Base-by-base conservation (phyloP, 768 basidiomycete species). In the Russula emetica region DNA sequence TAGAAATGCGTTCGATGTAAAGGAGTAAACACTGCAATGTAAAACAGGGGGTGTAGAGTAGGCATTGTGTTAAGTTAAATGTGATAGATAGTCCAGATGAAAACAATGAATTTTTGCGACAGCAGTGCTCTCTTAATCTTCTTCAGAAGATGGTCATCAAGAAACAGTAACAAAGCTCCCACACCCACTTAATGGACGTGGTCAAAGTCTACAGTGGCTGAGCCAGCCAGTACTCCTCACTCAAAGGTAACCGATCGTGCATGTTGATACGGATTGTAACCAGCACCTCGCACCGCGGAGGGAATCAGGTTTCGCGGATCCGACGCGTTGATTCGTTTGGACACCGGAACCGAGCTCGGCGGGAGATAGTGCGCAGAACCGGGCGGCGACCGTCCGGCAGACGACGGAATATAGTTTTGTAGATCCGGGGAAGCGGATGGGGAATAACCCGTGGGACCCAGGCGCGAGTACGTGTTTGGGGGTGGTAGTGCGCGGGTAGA, bases 231-330 rank as follows among this genome's bases (percentile, higher is more conserved):
- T n/a, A 30, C 3, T 20, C 32, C 24, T n/a, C 6, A 47, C n/a
- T 49, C 16, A 22, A 65, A 57, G 14, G 61, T 53, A 20, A 34
- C 28, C 20, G 63, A 66, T 2, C 53, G 52, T 22, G 40, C 14
- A 30, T 65, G 60, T 5, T 65, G 64, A 55, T 58, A 68, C 2
- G 67, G 67, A 20, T 68, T 68, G 44, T 68, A 68, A 1, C 67
- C 67, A 5, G 67, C 65, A 8, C 61, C 60, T 6, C 67, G 67
- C 34, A 68, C 64, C 2, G 64, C 42, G 5, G 49, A 32, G 9
- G 67, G 67, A 6, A 68, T 66, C 34, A 68, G 47, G 49, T 66
- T 62, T 30, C 52, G 67, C 10, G 44, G 64, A 30, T 68, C 61
- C 32, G 64, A 60, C 14, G 58, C 24, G 24, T n/a, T 26, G 8